Conservation (phyloP, 371 early-diverging fungal species). For the Cladochytrium tenue region DNA sequence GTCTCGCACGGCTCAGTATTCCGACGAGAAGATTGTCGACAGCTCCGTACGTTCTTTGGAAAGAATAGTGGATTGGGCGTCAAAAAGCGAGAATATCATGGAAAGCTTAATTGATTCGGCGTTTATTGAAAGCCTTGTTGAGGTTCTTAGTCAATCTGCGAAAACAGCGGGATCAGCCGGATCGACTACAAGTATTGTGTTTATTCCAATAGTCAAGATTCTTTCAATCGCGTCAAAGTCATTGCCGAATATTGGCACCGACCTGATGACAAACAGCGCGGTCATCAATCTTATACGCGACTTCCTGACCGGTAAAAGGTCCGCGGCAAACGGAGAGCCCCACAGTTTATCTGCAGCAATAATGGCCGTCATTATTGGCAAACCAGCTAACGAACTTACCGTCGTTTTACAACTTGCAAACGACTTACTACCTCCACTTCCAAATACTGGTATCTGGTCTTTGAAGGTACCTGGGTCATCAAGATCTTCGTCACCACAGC, state of each 20-base stretch:
- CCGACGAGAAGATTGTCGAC: constrained; percentile 76
- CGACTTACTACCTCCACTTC: constrained; percentile 69
- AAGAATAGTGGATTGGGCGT: constrained; percentile 63
- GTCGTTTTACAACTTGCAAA: constrained; percentile 51
- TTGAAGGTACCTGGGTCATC: constrained; percentile 4
- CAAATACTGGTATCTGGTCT: constrained; percentile 48
- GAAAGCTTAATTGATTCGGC: constrained; percentile 25
- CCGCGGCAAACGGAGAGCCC: neutral
- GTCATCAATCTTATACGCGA: constrained; percentile 59
- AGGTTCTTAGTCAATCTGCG: neutral
- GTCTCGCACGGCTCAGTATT: constrained; percentile 64
- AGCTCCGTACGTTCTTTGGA: constrained; percentile 68
- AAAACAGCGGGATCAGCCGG: neutral
- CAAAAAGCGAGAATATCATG: constrained; percentile 51
- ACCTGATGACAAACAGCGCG: constrained; percentile 50
- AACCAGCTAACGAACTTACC: constrained; percentile 51
- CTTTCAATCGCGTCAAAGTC: constrained; percentile 62
- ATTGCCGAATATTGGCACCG: constrained; percentile 60
- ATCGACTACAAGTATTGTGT: constrained; percentile 31
- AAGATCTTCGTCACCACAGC: neutral
- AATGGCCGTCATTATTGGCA: constrained; percentile 40
- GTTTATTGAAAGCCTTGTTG: neutral
- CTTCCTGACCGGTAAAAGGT: constrained; percentile 50
- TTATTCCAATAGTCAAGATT: constrained; percentile 64
- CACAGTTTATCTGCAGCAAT: constrained; percentile 26